Evolutionary conservation across 768 basidiomycete genomes (phyloP).

Genomic region (Ramaria rubella): DNA sequence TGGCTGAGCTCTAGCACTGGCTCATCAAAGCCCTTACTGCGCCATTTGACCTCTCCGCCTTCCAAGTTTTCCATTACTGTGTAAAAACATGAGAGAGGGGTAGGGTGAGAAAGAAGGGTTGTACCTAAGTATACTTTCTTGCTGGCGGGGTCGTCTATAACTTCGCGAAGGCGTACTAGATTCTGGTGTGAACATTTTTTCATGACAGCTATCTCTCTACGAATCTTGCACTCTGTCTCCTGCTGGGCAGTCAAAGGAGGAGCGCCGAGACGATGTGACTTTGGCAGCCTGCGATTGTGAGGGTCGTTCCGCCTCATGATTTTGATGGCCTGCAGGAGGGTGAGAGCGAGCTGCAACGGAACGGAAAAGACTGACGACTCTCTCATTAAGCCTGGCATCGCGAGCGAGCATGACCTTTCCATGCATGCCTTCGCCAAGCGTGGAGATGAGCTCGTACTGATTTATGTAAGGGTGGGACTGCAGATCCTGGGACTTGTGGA

Average conservation of each 20-base stretch:
- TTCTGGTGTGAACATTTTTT: conserved; percentile 91
- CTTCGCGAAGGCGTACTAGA: conserved; percentile 84
- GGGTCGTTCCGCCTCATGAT: conserved; percentile 67
- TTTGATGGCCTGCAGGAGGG: conserved; percentile 61
- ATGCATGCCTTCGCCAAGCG: conserved; percentile 84
- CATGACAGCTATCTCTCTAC: conserved; percentile 96
- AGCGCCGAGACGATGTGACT: conserved; percentile 38
- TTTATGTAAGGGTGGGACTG: conserved; percentile 42
- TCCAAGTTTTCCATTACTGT: conserved; percentile 94
- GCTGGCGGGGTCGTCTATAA: conserved; percentile 86
- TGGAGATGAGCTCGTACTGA: conserved; percentile 72
- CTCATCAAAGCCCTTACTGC: conserved; percentile 35
- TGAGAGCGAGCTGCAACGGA: conserved; percentile 20
- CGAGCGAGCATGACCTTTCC: conserved; percentile 79
- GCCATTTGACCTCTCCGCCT: conserved; percentile 93
- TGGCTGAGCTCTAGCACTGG: conserved; percentile 83
- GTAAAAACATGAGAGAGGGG: neutral
- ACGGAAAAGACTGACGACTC: conserved; percentile 40
- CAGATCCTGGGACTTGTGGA: conserved; percentile 6
- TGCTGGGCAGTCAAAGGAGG: conserved; percentile 62
- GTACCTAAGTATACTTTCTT: conserved; percentile 92
- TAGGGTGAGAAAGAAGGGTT: conserved; percentile 26
- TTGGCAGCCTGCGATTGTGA: conserved; percentile 40
- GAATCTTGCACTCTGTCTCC: conserved; percentile 76
- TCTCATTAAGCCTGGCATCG: conserved; percentile 37